Base-by-base conservation (phyloP, 768 basidiomycete species). In the Lentinus tigrinus region DNA sequence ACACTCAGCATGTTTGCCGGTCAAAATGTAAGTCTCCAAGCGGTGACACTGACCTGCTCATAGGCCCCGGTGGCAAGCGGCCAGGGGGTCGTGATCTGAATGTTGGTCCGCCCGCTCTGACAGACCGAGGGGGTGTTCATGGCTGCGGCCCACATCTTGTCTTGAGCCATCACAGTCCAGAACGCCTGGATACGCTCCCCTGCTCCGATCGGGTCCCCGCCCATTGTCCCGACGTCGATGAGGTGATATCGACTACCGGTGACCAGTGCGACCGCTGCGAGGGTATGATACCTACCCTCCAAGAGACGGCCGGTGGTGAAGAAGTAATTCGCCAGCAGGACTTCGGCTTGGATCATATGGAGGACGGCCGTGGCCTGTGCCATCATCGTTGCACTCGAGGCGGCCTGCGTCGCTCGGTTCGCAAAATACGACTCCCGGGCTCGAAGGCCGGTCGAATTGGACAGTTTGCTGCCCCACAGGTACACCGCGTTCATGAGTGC, bases 401-500 rank as follows among this genome's bases (percentile, higher is more conserved):
- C 46, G 3, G 60, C 54, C 36, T 61, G 60, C 46, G 56, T 56
- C 10, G 60, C 60, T 9, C 47, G 52, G 13, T 42, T 26, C n/a
- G 31, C 31, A 26, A 57, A 53, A 14, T 27, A 36, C 5, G 76
- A 66, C 38, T 76, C 74, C 34, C 62, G 57, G 11, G 64, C 57
- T 19, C 56, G 51, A 13, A 75, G 65, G 0, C 62, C 54, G 38
- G 63, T 61, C 28, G 56, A 60, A 17, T 46, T 47, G 14, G 71
- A 66, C 31, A 74, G 60, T n/a, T 64, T 58, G 58, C 66, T 69
- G 9, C 74, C 76, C 67, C 76, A 73, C 11, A 76, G 70, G 52
- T 69, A 76, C 9, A 73, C 67, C 23, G 68, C 73, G 38, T 77
- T 77, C 61, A 87, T 76, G 28, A 84, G 79, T 16, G 69, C 63